A percentile compares a stretch with the other conserved stretches of the same genome.
phyloP scores from a whole-genome alignment of 805 yeast genomes.

The Candida insectalens region DNA sequence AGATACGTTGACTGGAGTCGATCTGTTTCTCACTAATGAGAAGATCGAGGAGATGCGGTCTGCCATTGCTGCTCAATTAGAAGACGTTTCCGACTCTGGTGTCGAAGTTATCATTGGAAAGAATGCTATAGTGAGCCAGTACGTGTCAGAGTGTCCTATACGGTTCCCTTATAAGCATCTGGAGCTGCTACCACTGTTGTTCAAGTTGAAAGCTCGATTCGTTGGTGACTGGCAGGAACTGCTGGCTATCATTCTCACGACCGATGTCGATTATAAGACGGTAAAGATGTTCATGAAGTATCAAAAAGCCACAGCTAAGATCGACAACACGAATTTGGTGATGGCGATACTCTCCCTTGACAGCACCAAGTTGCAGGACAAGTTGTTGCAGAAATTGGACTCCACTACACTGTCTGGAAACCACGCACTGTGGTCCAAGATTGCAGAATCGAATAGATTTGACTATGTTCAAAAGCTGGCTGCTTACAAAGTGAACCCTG shows the following conservation, averaged over 20 bases:
- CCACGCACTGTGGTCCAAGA: conserved; percentile 12
- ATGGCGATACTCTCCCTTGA: too few species aligned
- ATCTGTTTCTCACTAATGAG: neutral
- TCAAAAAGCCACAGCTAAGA: too few species aligned
- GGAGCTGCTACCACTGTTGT: too few species aligned
- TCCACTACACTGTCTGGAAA: conserved; percentile 6
- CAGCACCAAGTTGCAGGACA: neutral
- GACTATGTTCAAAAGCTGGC: conserved; percentile 5
- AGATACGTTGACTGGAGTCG: neutral
- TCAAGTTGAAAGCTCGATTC: too few species aligned
- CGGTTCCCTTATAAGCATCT: too few species aligned
- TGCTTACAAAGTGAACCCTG: conserved; percentile 1
- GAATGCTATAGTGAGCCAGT: too few species aligned
- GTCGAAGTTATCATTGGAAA: neutral
- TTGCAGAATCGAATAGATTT: conserved; percentile 10
- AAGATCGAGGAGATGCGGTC: neutral
- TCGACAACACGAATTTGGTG: too few species aligned
- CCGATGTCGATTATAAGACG: too few species aligned
- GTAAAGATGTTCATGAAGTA: too few species aligned
- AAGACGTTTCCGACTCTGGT: neutral
- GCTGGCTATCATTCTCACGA: too few species aligned
- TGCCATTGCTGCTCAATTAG: neutral
- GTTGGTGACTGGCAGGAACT: too few species aligned
- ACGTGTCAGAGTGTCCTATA: too few species aligned
- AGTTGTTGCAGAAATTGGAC: neutral